A percentile compares a stretch with the other conserved stretches of the same genome.
Evolutionary conservation across 176 grass and related monocot genomes (phyloP).

Genomic region (Aegilops umbellulata): DNA sequence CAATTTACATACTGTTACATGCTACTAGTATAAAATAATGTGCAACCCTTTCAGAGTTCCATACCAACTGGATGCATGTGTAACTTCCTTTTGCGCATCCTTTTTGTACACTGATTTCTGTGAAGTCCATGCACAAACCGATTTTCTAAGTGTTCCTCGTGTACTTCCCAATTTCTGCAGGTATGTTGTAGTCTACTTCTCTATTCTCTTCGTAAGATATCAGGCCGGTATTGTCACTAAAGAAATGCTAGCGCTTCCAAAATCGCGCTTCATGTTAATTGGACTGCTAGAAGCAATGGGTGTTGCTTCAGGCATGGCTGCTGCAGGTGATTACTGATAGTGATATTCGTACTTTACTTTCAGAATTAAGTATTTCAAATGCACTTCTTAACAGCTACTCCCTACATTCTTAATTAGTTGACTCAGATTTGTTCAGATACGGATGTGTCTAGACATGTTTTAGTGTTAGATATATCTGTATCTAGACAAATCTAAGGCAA

Average conservation of each 20-base stretch:
- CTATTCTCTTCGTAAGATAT: constrained; percentile 62
- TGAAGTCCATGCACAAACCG: background rate
- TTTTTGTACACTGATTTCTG: background rate
- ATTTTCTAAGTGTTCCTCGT: background rate
- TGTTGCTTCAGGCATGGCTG: constrained; percentile 88
- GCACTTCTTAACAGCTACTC: background rate
- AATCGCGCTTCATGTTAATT: constrained; percentile 66
- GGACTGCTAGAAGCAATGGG: constrained; percentile 77
- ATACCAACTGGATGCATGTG: background rate
- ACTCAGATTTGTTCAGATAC: too few relatives aligned
- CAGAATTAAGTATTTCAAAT: constrained; percentile 6
- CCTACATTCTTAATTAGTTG: too few relatives aligned
- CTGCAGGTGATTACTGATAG: constrained; percentile 52
- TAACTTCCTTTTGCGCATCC: background rate
- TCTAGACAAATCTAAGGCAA: too few relatives aligned
- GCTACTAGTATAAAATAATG: background rate
- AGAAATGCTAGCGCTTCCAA: constrained; percentile 88
- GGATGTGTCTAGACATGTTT: too few relatives aligned
- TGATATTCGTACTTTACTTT: background rate
- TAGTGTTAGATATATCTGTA: too few relatives aligned
- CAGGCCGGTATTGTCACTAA: constrained; percentile 59
- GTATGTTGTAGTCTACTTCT: constrained; percentile 82
- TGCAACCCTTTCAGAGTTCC: background rate
- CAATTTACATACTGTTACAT: background rate
- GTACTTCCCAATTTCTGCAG: constrained; percentile 34